Percentiles rank a stretch among this genome's conserved stretches.
phyloP scores from a whole-genome alignment of 1,139 yeast species.

The Yamadazyma friedrichii region DNA sequence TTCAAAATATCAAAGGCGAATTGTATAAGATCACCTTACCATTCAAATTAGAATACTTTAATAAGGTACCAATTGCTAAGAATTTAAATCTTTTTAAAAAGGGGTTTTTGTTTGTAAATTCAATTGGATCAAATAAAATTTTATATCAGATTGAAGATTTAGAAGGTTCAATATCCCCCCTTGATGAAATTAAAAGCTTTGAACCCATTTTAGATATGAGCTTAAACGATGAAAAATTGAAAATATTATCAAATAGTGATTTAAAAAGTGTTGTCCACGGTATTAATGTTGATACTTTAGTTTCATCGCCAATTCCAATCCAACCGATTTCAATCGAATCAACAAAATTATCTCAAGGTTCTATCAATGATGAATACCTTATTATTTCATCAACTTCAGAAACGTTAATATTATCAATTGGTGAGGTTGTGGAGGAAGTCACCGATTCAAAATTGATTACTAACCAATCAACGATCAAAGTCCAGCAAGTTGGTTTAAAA shows the following conservation, averaged over 20 bases:
- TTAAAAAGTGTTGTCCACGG: constrained; percentile 60
- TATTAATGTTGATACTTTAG: constrained; percentile 58
- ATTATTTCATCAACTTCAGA: constrained; percentile 66
- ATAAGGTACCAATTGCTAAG: constrained; percentile 62
- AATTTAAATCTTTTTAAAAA: constrained; percentile 62
- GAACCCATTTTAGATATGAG: constrained; percentile 59
- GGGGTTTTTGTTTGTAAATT: constrained; percentile 73
- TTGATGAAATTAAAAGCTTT: constrained; percentile 51
- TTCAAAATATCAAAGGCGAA: constrained; percentile 76
- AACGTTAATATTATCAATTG: constrained; percentile 73
- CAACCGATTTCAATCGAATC: constrained; percentile 63
- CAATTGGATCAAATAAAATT: constrained; percentile 59
- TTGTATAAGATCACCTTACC: constrained; percentile 65
- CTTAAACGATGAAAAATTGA: constrained; percentile 34
- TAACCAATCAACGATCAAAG: constrained; percentile 62
- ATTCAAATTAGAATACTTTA: constrained; percentile 55
- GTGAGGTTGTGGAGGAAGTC: constrained; percentile 78
- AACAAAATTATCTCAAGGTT: constrained; percentile 43
- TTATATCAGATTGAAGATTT: constrained; percentile 77
- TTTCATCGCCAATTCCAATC: constrained; percentile 69
- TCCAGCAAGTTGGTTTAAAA: constrained; percentile 64
- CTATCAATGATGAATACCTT: constrained; percentile 59
- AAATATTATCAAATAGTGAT: constrained; percentile 34
- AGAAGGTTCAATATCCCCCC: constrained; percentile 57
- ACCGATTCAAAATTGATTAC: constrained; percentile 59